These are phyloP conservation scores for Neurospora pannonica DNA, from an alignment of 495 filamentous ascomycete species.

Conservation along the genomic window DNA sequence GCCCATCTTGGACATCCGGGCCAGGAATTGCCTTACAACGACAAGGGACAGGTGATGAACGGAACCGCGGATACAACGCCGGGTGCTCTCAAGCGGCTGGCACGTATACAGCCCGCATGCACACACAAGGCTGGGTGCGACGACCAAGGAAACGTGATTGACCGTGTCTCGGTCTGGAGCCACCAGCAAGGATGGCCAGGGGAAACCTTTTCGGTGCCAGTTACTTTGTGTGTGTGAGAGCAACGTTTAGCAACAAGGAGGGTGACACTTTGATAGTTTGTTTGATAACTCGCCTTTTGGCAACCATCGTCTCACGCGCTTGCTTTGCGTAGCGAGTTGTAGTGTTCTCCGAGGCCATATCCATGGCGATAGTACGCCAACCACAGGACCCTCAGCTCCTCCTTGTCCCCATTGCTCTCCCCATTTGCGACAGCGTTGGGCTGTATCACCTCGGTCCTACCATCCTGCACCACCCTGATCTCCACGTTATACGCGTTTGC, in stretches of 20 bases:
- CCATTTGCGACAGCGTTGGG: conserved; percentile 28
- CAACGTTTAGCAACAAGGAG: background rate
- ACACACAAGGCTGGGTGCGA: conserved; percentile 51
- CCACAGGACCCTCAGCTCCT: conserved; percentile 53
- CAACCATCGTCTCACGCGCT: conserved; percentile 13
- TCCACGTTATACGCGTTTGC: conserved; percentile 72
- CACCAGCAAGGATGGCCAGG: background rate
- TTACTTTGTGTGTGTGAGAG: background rate
- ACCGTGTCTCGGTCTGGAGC: conserved; percentile 49
- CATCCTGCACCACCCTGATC: conserved; percentile 82
- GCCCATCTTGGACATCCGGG: conserved; percentile 59
- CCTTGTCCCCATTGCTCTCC: conserved; percentile 11
- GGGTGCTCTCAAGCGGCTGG: conserved; percentile 47
- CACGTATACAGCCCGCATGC: conserved; percentile 54
- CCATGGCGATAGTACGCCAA: conserved; percentile 89
- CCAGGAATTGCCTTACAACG: conserved; percentile 51
- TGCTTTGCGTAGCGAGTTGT: conserved; percentile 69
- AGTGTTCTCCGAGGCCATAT: conserved; percentile 92
- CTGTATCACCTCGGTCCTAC: conserved; percentile 64
- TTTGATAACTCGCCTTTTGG: background rate
- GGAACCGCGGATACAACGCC: conserved; percentile 16
- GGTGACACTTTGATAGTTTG: background rate
- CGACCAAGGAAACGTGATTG: conserved; percentile 45
- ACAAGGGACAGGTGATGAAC: conserved; percentile 40
- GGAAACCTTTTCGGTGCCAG: background rate